phyloP scores from a whole-genome alignment of 176 grass and related monocot genomes.

The Eremochloa ophiuroides region DNA sequence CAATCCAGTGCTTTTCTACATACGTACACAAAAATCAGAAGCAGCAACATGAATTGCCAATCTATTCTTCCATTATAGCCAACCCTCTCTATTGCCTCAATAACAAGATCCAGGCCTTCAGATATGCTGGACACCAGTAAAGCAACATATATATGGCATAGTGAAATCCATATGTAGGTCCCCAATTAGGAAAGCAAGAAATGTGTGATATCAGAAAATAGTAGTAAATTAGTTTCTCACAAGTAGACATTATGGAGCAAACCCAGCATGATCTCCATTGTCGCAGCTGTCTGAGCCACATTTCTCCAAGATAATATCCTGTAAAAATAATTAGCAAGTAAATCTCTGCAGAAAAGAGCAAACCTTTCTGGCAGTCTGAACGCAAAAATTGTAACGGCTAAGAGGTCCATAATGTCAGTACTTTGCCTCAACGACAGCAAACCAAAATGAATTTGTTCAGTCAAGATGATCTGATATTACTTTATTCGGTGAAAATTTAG shows the following conservation, averaged over 20 bases:
- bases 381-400: too few species aligned
- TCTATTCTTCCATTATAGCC: constrained; percentile 92
- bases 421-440: background rate
- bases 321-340: constrained; percentile 25
- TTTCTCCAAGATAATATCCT: constrained; percentile 79
- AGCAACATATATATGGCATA: constrained; percentile 24
- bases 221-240: constrained; percentile 28
- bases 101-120: constrained; percentile 89
- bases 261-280: constrained; percentile 79
- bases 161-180: constrained; percentile 22
- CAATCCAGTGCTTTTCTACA: constrained; percentile 8
- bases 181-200: background rate
- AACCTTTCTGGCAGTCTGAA: background rate
- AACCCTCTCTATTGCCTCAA: constrained; percentile 86
- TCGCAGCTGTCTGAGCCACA: constrained; percentile 68
- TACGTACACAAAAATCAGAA: constrained; percentile 93
- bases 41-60: constrained; percentile 80
- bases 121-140: constrained; percentile 58
- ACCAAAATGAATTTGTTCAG: constrained; percentile 12
- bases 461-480: too few species aligned
- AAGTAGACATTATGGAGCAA: constrained; percentile 98
- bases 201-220: constrained; percentile 1
- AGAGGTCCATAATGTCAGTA: background rate
- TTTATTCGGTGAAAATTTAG: too few species aligned
- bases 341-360: background rate